These are phyloP conservation scores for Calonectria leucothoes DNA, from an alignment of 2,329 filamentous ascomycete species.

Conservation along the genomic window DNA sequence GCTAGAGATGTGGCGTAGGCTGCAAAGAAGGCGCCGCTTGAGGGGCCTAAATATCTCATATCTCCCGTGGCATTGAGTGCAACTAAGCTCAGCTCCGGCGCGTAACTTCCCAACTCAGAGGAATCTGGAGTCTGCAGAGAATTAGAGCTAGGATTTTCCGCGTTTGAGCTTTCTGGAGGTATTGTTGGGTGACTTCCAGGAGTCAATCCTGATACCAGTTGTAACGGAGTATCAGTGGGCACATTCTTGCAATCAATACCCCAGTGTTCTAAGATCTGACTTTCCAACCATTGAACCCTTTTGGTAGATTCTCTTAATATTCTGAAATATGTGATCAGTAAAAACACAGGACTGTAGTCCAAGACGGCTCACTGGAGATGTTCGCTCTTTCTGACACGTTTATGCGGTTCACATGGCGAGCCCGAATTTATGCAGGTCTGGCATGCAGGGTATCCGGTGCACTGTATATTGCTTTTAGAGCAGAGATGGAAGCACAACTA, in stretches of 20 bases:
- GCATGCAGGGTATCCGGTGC: not conserved
- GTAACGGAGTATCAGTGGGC: not conserved
- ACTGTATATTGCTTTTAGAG: not conserved
- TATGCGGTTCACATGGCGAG: not conserved
- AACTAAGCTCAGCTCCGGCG: slow-evolving; percentile 7
- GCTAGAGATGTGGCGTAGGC: not conserved
- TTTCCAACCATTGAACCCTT: not conserved
- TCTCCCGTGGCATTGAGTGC: slow-evolving; percentile 21
- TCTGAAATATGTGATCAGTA: not conserved
- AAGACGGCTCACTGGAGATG: not conserved
- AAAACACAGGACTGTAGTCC: not conserved
- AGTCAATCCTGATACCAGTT: not conserved
- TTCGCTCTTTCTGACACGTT: not conserved
- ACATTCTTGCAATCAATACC: not conserved
- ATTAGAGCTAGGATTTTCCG: not conserved
- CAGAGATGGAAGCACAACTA: too few relatives aligned
- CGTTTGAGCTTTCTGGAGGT: not conserved
- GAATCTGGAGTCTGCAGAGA: not conserved
- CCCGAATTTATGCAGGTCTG: not conserved
- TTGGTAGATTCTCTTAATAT: not conserved
- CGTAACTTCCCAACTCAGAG: not conserved
- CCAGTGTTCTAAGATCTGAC: not conserved
- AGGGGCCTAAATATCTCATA: slow-evolving; percentile 9
- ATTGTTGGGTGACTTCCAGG: not conserved
- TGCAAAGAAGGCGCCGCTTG: slow-evolving; percentile 6